A percentile compares a stretch with the other conserved stretches of the same genome.
These are phyloP conservation scores for thale cress (Arabidopsis thaliana) DNA, from an alignment of 345 rosid genomes.

Conservation along the genomic window TAIR10.1 NC_003070.9:1297001-1297500, in stretches of 20 bases:
- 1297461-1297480: slow-evolving; percentile 66
- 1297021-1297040: slow-evolving; percentile 71
- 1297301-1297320: slow-evolving; percentile 76
- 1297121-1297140: slow-evolving; percentile 71
- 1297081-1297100: slow-evolving; percentile 89
- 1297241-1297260: slow-evolving; percentile 87
- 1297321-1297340: slow-evolving; percentile 68
- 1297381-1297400: slow-evolving; percentile 42
- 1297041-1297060: slow-evolving; percentile 75
- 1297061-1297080: slow-evolving; percentile 83
- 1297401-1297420: slow-evolving; percentile 33
- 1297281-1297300: slow-evolving; percentile 83
- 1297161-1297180: slow-evolving; percentile 66
- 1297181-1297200: slow-evolving; percentile 65
- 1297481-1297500: slow-evolving; percentile 63
- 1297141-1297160: slow-evolving; percentile 69
- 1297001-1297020: slow-evolving; percentile 61
- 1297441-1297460: slow-evolving; percentile 50
- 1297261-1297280: slow-evolving; percentile 93
- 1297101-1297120: slow-evolving; percentile 65
- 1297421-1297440: slow-evolving; percentile 47
- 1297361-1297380: slow-evolving; percentile 48
- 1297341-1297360: slow-evolving; percentile 53
- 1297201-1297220: slow-evolving; percentile 57
- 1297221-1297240: slow-evolving; percentile 61